Conservation (phyloP, 2,329 filamentous ascomycete species). For the Cryphonectria nitschkei region DNA sequence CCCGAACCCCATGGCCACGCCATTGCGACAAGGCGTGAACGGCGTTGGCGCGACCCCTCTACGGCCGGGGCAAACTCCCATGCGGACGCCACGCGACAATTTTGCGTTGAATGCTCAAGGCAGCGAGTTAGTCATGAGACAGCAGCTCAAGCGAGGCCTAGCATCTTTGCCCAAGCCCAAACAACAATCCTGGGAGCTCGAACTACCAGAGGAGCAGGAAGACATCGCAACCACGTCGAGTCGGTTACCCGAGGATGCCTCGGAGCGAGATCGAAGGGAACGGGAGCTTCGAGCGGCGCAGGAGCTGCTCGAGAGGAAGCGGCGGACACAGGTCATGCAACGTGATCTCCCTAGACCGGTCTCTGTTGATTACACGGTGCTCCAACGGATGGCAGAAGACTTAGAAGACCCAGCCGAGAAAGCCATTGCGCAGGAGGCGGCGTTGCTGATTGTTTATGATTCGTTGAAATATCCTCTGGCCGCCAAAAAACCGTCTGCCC, state of each 20-base stretch:
- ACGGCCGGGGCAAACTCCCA: constrained; percentile 76
- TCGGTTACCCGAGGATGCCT: constrained; percentile 52
- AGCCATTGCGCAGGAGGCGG: constrained; percentile 76
- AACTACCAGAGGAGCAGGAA: constrained; percentile 80
- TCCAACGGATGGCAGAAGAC: constrained; percentile 66
- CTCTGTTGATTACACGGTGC: constrained; percentile 68
- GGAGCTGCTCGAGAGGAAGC: constrained; percentile 73
- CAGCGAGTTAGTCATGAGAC: constrained; percentile 65
- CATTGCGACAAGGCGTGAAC: constrained; percentile 67
- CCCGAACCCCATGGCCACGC: constrained; percentile 93
- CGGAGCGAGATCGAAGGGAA: constrained; percentile 79
- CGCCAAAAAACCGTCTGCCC: constrained; percentile 66
- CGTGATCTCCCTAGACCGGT: constrained; percentile 77
- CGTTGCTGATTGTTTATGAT: constrained; percentile 80
- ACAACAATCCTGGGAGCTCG: constrained; percentile 91
- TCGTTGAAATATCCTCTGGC: constrained; percentile 74
- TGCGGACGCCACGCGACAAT: constrained; percentile 86
- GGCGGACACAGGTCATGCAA: constrained; percentile 92
- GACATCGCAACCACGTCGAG: constrained; percentile 58
- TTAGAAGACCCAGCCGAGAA: constrained; percentile 67
- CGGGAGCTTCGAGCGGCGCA: constrained; percentile 70
- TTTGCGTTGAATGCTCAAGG: constrained; percentile 80
- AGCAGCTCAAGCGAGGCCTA: constrained; percentile 73
- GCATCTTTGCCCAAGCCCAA: constrained; percentile 88
- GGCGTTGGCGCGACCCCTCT: constrained; percentile 71